A percentile compares a stretch with the other conserved stretches of the same genome.
phyloP scores from a whole-genome alignment of 2,329 filamentous ascomycete genomes.

The Lithohypha guttulata region DNA sequence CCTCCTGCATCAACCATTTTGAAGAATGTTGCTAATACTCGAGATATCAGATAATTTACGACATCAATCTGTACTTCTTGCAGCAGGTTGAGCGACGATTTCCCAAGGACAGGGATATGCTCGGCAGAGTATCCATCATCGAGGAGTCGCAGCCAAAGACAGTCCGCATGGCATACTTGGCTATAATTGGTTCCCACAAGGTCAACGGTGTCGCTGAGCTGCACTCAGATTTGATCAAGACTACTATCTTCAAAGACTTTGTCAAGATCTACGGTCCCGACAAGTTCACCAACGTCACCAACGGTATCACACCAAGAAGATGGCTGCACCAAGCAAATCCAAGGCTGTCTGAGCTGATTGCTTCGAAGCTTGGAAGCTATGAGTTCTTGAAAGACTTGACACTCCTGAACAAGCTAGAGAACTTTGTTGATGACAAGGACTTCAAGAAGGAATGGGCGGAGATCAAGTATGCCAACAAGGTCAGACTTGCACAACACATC shows the following conservation, averaged over 20 bases:
- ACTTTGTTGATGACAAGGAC: constrained; percentile 69
- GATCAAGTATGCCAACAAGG: constrained; percentile 95
- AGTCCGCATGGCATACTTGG: constrained; percentile 92
- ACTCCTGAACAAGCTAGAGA: constrained; percentile 72
- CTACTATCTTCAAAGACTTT: constrained; percentile 99
- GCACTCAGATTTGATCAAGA: constrained; percentile 95
- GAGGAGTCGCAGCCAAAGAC: constrained; percentile 96
- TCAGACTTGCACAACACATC: constrained; percentile 83
- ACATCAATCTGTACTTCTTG: constrained; percentile 92
- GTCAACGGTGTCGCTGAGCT: constrained; percentile 97
- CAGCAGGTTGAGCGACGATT: constrained; percentile 83
- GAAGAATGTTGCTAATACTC: constrained; percentile 10
- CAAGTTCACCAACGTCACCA: constrained; percentile 98
- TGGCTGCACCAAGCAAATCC: constrained; percentile 98
- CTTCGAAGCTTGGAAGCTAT: constrained; percentile 72
- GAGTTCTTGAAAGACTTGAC: constrained; percentile 87
- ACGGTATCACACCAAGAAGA: constrained; percentile 88
- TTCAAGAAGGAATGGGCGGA: constrained; percentile 94
- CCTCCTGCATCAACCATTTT: constrained; percentile 5
- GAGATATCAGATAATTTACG: constrained; percentile 63
- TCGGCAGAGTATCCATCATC: constrained; percentile 85
- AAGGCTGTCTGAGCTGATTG: constrained; percentile 79
- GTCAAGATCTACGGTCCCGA: constrained; percentile 88
- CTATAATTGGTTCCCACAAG: constrained; percentile 95
- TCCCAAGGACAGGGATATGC: constrained; percentile 77